Evolutionary conservation across 169 alveolate genomes (phyloP), one percentile per base, ranked within the genome.

Genomic region (Eimeria falciformis): DNA sequence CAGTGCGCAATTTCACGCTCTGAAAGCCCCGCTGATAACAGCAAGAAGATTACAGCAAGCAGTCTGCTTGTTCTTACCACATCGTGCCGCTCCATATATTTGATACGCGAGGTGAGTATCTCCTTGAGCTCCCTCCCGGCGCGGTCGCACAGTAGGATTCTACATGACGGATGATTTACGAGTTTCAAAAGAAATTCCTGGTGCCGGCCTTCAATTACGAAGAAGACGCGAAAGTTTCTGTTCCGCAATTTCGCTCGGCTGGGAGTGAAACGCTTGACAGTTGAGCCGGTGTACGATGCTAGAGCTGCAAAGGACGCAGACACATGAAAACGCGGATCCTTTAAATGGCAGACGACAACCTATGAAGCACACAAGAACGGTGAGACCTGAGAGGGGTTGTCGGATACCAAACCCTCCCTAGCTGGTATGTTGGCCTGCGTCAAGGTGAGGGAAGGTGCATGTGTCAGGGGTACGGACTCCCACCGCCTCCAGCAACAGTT

Each of bases 231-330:
- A 21, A 90, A 90, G 53, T 81, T 81, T 2, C 94, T 45, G 73
- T 90, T 90, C 50, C 94, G 69, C 55, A 90, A 78, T 73, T 90
- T 90, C 55, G 94, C 94, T 37, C 73, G 66, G 66, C 91, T 78
- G 47, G 94, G 94, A 33, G 94, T 90, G 29, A 90, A 90, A 21
- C 94, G 82, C 75, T 66, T 50, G 37, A 90, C 94, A 12, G 87
- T 78, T 65, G 87, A 68, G n/a, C 87, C 87, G 27, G 33, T 47
- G 87, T 47, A 33, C 23, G 69, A 3, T 6, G 87, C 87, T 29
- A 47, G 37, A 25, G 87, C 87, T 78, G 87, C 71, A 18, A 17
- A 2, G 3, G n/a, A 53, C n/a, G 65, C 25, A 12, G 65, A 53
- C 17, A 53, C n/a, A 53, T 2, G 65, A 53, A 53, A 33, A 33